Percentiles rank a stretch among this genome's conserved stretches.
Evolutionary conservation across 2,329 filamentous ascomycete species (phyloP).

Genomic region (Fusarium verticillioides): DNA sequence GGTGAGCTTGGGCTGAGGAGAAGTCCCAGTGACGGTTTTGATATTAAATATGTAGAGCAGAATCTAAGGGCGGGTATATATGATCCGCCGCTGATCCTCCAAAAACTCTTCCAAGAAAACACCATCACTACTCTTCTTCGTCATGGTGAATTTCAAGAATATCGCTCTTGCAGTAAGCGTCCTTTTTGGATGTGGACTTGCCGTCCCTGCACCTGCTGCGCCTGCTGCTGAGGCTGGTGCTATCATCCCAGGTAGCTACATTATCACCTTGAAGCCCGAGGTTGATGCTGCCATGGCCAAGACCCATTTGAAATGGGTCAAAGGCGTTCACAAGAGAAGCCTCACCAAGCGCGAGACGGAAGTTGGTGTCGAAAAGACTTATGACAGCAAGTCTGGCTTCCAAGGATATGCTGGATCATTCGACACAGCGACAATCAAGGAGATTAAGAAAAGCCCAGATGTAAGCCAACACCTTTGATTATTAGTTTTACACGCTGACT

Average conservation of each 20-base stretch:
- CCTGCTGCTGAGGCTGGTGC: neutral
- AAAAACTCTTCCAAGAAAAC: too few species aligned
- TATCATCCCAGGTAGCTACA: slow-evolving; percentile 59
- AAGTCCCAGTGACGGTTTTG: neutral
- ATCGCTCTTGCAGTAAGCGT: neutral
- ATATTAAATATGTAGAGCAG: neutral
- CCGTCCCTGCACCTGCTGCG: slow-evolving; percentile 1
- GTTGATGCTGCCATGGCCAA: slow-evolving; percentile 55
- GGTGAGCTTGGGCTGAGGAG: neutral
- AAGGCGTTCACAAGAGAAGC: slow-evolving; percentile 63
- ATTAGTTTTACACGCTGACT: rapidly evolving
- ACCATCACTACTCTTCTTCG: neutral
- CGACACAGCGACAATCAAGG: slow-evolving; percentile 51
- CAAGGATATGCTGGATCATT: slow-evolving; percentile 58
- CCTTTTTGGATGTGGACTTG: slow-evolving; percentile 12
- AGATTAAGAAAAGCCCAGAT: slow-evolving; percentile 53
- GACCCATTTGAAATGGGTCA: slow-evolving; percentile 59
- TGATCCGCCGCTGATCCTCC: neutral
- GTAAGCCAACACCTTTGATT: slow-evolving; percentile 42
- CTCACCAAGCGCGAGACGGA: slow-evolving; percentile 56
- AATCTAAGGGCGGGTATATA: neutral
- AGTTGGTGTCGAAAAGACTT: slow-evolving; percentile 44
- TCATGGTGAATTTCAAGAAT: slow-evolving; percentile 11
- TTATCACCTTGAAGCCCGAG: slow-evolving; percentile 66
- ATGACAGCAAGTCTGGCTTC: slow-evolving; percentile 43